Conservation (phyloP, 352 stramenopile species). For the Peronospora destructor region DNA sequence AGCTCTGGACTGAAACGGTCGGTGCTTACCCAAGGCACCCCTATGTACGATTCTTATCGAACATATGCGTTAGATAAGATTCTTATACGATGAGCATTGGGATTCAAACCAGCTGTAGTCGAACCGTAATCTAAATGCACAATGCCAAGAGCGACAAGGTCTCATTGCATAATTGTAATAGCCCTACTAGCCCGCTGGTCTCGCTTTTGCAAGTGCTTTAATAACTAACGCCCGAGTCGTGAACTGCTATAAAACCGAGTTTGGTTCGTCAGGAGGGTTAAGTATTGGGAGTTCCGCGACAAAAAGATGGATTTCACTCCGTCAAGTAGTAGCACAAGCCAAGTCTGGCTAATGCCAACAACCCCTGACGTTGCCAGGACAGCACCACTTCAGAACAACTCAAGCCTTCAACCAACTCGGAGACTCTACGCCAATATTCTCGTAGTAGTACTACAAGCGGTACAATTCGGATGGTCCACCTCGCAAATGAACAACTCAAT, state of each 20-base stretch:
- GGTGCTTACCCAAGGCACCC: too few species aligned
- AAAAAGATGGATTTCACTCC: constrained; percentile 26
- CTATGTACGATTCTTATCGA: too few species aligned
- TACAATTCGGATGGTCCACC: constrained; percentile 39
- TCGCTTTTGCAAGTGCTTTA: constrained; percentile 21
- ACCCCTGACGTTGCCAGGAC: constrained; percentile 2
- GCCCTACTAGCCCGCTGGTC: not conserved
- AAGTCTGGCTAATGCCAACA: constrained; percentile 19
- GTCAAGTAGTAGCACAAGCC: constrained; percentile 12
- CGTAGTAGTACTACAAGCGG: constrained; percentile 39
- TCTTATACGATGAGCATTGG: too few species aligned
- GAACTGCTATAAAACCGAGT: not conserved
- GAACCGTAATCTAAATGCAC: not conserved
- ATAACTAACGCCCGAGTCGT: not conserved
- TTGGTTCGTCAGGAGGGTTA: not conserved
- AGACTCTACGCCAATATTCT: constrained; percentile 46
- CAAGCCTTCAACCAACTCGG: constrained; percentile 16
- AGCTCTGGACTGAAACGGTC: too few species aligned
- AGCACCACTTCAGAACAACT: constrained; percentile 8
- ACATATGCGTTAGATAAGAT: too few species aligned
- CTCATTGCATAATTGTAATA: too few species aligned
- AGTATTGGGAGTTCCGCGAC: not conserved
- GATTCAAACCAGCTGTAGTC: too few species aligned
- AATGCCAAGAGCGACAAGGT: not conserved
- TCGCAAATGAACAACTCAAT: constrained; percentile 45